phyloP scores from a whole-genome alignment of 257 asterid species.

The Solanum ahanhuiri region DNA sequence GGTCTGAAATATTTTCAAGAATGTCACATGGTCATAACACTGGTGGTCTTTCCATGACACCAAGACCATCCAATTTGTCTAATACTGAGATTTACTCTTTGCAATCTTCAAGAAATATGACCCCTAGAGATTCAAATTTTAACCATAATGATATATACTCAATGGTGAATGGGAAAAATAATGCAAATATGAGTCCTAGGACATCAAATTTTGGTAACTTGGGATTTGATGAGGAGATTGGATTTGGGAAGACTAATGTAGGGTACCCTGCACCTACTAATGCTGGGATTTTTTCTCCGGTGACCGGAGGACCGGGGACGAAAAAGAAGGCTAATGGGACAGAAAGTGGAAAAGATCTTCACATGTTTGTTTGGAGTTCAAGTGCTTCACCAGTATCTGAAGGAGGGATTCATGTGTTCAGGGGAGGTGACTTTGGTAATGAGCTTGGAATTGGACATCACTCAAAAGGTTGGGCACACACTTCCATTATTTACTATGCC shows the following conservation, averaged over 20 bases:
- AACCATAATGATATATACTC: conserved; percentile 46
- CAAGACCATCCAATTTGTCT: conserved; percentile 50
- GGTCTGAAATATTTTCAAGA: conserved; percentile 46
- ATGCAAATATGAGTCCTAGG: conserved; percentile 29
- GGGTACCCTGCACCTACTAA: conserved; percentile 9
- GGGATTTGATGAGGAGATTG: conserved; percentile 46
- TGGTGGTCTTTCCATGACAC: conserved; percentile 42
- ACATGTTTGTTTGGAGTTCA: conserved; percentile 37
- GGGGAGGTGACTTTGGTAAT: conserved; percentile 63
- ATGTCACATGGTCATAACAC: conserved; percentile 26
- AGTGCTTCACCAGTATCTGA: conserved; percentile 35
- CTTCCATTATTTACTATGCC: neutral
- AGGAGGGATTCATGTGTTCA: conserved; percentile 89
- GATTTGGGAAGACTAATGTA: neutral
- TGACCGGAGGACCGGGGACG: neutral
- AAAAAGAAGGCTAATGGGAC: conserved; percentile 13
- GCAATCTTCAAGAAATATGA: conserved; percentile 56
- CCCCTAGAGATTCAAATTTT: conserved; percentile 55
- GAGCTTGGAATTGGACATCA: conserved; percentile 58
- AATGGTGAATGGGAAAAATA: conserved; percentile 37
- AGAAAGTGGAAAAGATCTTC: conserved; percentile 23
- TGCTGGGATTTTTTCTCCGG: conserved; percentile 4
- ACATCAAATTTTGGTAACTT: conserved; percentile 35
- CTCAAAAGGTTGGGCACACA: conserved; percentile 54
- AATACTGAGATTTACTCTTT: conserved; percentile 62